Evolutionary conservation across 805 yeast species (phyloP), one percentile per base, ranked within the genome.

Genomic region (Candida wancherniae): DNA sequence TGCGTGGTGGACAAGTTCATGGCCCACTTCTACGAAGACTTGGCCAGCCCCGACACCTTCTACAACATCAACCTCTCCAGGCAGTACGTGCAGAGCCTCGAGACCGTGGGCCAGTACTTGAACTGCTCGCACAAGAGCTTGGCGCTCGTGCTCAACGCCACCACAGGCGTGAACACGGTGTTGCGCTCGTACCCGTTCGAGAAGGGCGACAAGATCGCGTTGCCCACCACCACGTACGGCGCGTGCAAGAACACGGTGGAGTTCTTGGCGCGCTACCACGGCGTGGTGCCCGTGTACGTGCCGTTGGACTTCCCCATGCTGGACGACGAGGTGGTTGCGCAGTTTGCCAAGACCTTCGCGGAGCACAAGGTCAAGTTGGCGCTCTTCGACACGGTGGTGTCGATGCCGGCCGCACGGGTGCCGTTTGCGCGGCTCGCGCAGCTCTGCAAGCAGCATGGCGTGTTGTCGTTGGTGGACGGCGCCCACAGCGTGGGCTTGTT

Each of bases 401-500:
- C 86, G 1, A 67, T 71, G 73, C 90, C 92, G 2, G 80, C 80
- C 6, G 69, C 69, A 4, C 44, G 53, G 14, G 42, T 80, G 17
- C 90, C 92, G 1, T 80, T 66, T 50, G 66, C 67, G 37, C 48
- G 59, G 30, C 41, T 81, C 26, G 59, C 66, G 3, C 38, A 49
- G 5, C 44, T 73, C 24, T 75, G 85, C 40, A 50, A 56, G 9
- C 52, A 69, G 29, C 53, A 72, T 28, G 52, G 56, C 9, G 71
- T 73, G 4, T 38, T 77, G 26, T 73, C 84, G 3, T 53, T 78
- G 24, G 67, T 82, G 15, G 90, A 82, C 50, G 90, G 82, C 9
- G 90, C 88, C 4, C 90, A 82, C 48, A 71, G 75, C 1, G 62
- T 75, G 20, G 90, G 90, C 0, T 55, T 67, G 33, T 44, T 73